Percentiles rank a stretch among this genome's conserved stretches.
Evolutionary conservation across 2,329 filamentous ascomycete species (phyloP).

Genomic region (Mycosphaerella sp.): DNA sequence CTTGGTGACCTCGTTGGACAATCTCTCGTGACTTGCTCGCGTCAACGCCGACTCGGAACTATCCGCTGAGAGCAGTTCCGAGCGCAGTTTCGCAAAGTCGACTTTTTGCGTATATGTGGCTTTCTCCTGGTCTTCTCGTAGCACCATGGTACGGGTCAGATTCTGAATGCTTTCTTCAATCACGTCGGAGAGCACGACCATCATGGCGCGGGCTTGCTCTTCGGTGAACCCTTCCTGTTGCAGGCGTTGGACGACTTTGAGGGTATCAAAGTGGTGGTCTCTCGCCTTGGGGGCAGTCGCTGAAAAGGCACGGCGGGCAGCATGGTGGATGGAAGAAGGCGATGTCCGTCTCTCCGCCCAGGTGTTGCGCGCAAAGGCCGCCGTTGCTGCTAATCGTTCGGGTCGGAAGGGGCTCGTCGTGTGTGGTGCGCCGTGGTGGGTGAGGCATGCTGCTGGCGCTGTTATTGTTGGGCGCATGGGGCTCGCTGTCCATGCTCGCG

Average conservation of each 20-base stretch:
- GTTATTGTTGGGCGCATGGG: conserved; percentile 21
- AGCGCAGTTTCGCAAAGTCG: conserved; percentile 94
- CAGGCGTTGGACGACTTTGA: conserved; percentile 90
- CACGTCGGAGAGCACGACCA: conserved; percentile 93
- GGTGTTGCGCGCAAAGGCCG: conserved; percentile 18
- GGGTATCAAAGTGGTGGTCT: conserved; percentile 96
- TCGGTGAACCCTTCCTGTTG: conserved; percentile 92
- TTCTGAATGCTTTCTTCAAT: conserved; percentile 99
- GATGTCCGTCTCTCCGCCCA: conserved; percentile 16
- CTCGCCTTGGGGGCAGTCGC: conserved; percentile 55
- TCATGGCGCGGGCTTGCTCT: conserved; percentile 94
- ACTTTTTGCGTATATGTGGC: conserved; percentile 80
- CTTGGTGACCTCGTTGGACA: conserved; percentile 93
- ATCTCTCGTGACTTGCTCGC: conserved; percentile 78
- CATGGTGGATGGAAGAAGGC: conserved; percentile 9
- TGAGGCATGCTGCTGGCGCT: conserved; percentile 8
- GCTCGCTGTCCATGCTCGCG: conserved; percentile 36
- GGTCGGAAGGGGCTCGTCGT: conserved; percentile 2
- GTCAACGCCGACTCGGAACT: conserved; percentile 86
- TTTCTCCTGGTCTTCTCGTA: conserved; percentile 85
- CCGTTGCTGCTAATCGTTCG: conserved; percentile 19
- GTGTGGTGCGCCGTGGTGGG: conserved; percentile 14
- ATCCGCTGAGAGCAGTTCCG: conserved; percentile 86
- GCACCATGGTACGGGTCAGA: conserved; percentile 93
- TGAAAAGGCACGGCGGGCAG: conserved; percentile 51